Evolutionary conservation across 2,329 filamentous ascomycete species (phyloP).

Genomic region (Pestalotiopsis sp.): DNA sequence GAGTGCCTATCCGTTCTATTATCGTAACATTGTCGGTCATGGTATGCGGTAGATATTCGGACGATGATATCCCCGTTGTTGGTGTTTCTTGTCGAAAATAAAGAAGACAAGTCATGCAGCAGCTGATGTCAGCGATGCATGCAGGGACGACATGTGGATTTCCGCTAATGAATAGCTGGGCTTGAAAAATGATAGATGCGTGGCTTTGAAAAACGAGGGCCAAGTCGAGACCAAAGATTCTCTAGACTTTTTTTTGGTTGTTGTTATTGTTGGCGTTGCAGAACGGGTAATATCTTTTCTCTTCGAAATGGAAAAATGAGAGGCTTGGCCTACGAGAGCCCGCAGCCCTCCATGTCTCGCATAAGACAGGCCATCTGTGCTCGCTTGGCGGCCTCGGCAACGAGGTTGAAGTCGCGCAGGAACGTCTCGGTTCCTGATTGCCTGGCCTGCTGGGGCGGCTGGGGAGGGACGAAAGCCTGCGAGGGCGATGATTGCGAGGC

Average conservation of each 20-base stretch:
- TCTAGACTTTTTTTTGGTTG: not conserved
- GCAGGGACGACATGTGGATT: not conserved
- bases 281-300: not conserved
- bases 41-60: not conserved
- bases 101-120: not conserved
- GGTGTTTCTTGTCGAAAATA: not conserved
- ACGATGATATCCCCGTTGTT: not conserved
- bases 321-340: constrained; percentile 46
- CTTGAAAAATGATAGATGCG: not conserved
- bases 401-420: constrained; percentile 79
- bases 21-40: not conserved
- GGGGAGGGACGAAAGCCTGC: constrained; percentile 24
- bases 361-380: constrained; percentile 89
- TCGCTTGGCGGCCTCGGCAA: constrained; percentile 90
- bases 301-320: not conserved
- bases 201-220: not conserved
- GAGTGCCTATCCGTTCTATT: not conserved
- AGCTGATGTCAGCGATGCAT: not conserved
- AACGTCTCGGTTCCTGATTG: constrained; percentile 58
- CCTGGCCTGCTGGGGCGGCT: constrained; percentile 24
- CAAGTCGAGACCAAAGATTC: not conserved
- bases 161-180: not conserved
- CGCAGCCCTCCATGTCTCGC: constrained; percentile 79
- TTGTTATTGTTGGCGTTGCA: not conserved
- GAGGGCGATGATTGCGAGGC: constrained; percentile 21